Percentiles rank a stretch among this genome's conserved stretches.
Evolutionary conservation across 768 basidiomycete genomes (phyloP).

Genomic region (Calvatia gigantea): DNA sequence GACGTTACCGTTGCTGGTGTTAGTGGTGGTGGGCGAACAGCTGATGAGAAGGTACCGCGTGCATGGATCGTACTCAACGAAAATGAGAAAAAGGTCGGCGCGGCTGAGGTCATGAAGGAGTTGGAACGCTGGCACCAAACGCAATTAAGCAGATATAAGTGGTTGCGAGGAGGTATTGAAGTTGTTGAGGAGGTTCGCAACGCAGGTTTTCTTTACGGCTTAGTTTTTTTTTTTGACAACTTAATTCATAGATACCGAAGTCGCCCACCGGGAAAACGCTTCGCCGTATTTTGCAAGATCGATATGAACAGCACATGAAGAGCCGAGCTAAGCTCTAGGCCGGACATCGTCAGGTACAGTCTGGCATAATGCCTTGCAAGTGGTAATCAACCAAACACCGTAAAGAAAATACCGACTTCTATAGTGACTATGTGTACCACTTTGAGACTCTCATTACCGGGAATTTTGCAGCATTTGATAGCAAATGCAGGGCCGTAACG

Average conservation of each 20-base stretch:
- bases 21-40: constrained; percentile 55
- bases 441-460: too few relatives aligned
- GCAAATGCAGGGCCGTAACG: too few relatives aligned
- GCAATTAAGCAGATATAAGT: constrained; percentile 70
- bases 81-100: constrained; percentile 48
- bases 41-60: constrained; percentile 70
- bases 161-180: constrained; percentile 70
- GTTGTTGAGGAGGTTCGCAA: constrained; percentile 43
- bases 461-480: too few relatives aligned
- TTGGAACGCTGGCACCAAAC: constrained; percentile 61
- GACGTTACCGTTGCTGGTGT: constrained; percentile 77
- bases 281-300: constrained; percentile 57
- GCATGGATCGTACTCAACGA: constrained; percentile 75
- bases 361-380: too few relatives aligned
- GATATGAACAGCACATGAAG: constrained; percentile 40
- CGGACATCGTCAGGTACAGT: neutral
- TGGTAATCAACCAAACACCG: too few relatives aligned
- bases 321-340: constrained; percentile 29
- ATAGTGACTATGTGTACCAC: neutral
- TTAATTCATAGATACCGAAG: constrained; percentile 59
- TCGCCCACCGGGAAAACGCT: constrained; percentile 71
- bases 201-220: too few relatives aligned
- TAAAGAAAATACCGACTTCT: too few relatives aligned
- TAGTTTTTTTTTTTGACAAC: neutral
- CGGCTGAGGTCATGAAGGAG: constrained; percentile 32